phyloP scores from a whole-genome alignment of 148 eudicot species.

The Rhododendron vialii region DNA sequence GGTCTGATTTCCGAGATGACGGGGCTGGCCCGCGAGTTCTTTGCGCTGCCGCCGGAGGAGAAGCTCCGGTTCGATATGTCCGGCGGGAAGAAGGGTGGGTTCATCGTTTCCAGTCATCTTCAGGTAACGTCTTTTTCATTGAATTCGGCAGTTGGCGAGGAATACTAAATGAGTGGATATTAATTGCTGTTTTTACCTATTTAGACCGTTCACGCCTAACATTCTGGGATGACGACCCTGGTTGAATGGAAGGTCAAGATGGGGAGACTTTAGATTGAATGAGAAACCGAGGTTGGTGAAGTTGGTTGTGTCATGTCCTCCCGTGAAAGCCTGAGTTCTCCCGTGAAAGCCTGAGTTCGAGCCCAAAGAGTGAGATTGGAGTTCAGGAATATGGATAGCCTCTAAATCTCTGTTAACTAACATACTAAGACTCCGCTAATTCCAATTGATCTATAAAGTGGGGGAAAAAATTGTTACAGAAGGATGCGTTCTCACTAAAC shows the following conservation, averaged over 20 bases:
- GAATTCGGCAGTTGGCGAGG: not conserved
- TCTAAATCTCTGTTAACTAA: too few species aligned
- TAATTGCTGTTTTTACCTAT: not conserved
- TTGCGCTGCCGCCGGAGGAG: constrained; percentile 63
- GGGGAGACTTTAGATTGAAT: not conserved
- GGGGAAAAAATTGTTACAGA: too few species aligned
- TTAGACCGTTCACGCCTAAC: not conserved
- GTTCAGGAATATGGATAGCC: too few species aligned
- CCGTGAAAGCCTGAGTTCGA: too few species aligned
- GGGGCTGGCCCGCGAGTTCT: constrained; percentile 60
- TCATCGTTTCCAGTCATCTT: constrained; percentile 92
- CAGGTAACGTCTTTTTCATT: constrained; percentile 40
- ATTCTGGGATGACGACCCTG: not conserved
- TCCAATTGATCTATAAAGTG: too few species aligned
- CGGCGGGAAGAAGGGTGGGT: constrained; percentile 96
- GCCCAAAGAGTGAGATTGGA: too few species aligned
- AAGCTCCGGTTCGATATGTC: constrained; percentile 88
- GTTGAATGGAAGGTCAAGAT: not conserved
- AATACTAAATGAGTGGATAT: too few species aligned
- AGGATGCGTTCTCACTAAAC: too few species aligned
- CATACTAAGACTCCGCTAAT: too few species aligned
- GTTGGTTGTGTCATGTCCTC: too few species aligned
- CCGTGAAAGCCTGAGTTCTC: too few species aligned
- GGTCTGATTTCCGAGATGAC: constrained; percentile 58
- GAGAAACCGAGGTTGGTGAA: too few species aligned